Percentiles rank a stretch among this genome's conserved stretches.
Conservation (phyloP, 148 eudicot species). For the Amaranthus hypochondriacus region DNA sequence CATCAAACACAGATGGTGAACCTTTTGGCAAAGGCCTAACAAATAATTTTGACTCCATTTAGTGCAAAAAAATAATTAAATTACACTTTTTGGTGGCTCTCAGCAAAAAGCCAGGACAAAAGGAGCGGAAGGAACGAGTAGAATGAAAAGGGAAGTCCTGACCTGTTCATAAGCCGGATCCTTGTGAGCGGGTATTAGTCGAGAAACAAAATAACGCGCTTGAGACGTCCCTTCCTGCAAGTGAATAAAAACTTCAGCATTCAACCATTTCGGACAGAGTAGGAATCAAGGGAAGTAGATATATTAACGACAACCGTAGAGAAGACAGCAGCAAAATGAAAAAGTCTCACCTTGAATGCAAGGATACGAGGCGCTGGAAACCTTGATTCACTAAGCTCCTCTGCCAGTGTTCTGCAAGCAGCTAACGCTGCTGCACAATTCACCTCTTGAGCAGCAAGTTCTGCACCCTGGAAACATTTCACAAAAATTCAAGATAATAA, state of each 20-base stretch:
- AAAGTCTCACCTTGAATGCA: constrained; percentile 72
- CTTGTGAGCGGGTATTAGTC: constrained; percentile 93
- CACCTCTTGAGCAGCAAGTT: constrained; percentile 78
- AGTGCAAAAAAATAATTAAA: no score
- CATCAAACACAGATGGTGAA: no score
- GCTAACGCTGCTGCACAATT: constrained; percentile 95
- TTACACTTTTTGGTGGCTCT: no score
- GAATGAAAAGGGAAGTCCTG: constrained; percentile 6
- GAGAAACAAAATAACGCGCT: constrained; percentile 89
- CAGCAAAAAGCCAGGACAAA: no score
- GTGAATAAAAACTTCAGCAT: constrained; percentile 9
- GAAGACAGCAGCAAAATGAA: constrained; percentile 4
- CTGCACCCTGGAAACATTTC: constrained; percentile 62
- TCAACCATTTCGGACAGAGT: background rate
- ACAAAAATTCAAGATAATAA: constrained; percentile 7
- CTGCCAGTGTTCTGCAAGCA: constrained; percentile 96
- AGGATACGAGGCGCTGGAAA: constrained; percentile 98
- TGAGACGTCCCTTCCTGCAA: constrained; percentile 94
- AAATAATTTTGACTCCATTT: no score
- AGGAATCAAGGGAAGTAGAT: background rate
- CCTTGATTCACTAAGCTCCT: constrained; percentile 89
- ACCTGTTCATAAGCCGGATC: constrained; percentile 98
- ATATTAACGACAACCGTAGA: background rate
- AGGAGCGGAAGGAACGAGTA: background rate
- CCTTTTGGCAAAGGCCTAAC: no score